Evolutionary conservation across 1,284 basidiomycete genomes (phyloP), one percentile per base, ranked within the genome.

Genomic region (Rhodotorula sp.): DNA sequence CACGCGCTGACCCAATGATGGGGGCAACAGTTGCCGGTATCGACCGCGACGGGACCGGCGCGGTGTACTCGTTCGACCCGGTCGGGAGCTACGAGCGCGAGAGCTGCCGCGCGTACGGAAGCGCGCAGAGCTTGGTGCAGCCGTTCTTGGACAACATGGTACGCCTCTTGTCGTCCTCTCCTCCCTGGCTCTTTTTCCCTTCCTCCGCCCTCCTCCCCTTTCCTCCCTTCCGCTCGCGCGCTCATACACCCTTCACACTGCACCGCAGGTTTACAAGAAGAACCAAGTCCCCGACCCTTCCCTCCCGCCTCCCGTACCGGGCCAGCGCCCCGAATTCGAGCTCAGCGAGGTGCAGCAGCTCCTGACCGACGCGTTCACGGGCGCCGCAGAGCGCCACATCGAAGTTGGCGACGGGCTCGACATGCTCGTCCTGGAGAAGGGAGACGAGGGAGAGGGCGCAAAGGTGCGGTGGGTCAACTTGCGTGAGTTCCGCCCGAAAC

Each of bases 101-200:
- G 83, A 88, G 91, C 55, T 97, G 94, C 84, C 89, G 94, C 76
- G 93, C 93, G 50, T 93, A 94, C 60, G 94, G 94, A 70, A 91
- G 94, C 19, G 94, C 94, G 36, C 90, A 92, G 81, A 87, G 89
- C 60, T 86, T 97, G 51, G 88, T 97, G 25, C 94, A 97, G 81
- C 94, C 94, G 8, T 96, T 97, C 88, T 85, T 97, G 80, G 94
- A 97, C 83, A 97, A 95, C 82, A 94, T 96, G 87, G 93, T 90
- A 60, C 65, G 82, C 80, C 15, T 37, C 44, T 19, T 21, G 2
- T 34, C 63, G 13, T 15, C 29, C 10, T 48, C 9, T 32, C 50
- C 37, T 61, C 29, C 51, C 67, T 64, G 53, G 34, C 9, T 21
- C 51, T 1, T 65, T 17, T 82, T 84, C 84, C 78, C 71, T 85